Percentiles rank a stretch among this genome's conserved stretches.
Conservation (phyloP, 2,329 filamentous ascomycete genomes). For the Pseudogymnoascus sp. region DNA sequence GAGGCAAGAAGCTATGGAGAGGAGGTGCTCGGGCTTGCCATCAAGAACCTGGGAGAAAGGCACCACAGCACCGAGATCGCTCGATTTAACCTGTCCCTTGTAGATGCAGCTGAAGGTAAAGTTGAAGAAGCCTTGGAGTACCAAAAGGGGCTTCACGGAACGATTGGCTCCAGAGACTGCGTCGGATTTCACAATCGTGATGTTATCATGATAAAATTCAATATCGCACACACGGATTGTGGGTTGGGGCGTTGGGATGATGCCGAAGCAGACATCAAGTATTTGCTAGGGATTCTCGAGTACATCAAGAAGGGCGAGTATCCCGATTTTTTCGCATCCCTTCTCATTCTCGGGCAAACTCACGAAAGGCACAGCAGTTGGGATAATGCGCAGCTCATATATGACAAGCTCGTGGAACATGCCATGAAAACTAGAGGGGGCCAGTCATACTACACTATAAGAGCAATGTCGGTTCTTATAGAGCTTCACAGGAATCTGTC, state of each 20-base stretch:
- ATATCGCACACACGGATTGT: not conserved
- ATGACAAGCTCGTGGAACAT: not conserved
- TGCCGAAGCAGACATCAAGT: not conserved
- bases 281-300: not conserved
- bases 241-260: not conserved
- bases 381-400: not conserved
- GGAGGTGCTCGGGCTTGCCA: not conserved
- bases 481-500: not conserved
- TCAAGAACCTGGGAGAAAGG: not conserved
- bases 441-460: not conserved
- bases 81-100: not conserved
- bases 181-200: not conserved
- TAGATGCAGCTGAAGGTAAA: not conserved
- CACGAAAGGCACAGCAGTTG: not conserved
- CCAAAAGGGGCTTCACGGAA: not conserved
- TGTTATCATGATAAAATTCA: not conserved
- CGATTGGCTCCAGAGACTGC: not conserved
- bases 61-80: not conserved
- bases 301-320: not conserved
- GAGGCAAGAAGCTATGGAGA: not conserved
- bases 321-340: not conserved
- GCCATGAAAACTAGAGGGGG: not conserved
- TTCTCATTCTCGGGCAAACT: not conserved
- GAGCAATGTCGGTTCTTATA: not conserved
- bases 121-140: not conserved